Base-by-base conservation (phyloP, 768 basidiomycete genomes). In the Macrolepiota fuliginosa region DNA sequence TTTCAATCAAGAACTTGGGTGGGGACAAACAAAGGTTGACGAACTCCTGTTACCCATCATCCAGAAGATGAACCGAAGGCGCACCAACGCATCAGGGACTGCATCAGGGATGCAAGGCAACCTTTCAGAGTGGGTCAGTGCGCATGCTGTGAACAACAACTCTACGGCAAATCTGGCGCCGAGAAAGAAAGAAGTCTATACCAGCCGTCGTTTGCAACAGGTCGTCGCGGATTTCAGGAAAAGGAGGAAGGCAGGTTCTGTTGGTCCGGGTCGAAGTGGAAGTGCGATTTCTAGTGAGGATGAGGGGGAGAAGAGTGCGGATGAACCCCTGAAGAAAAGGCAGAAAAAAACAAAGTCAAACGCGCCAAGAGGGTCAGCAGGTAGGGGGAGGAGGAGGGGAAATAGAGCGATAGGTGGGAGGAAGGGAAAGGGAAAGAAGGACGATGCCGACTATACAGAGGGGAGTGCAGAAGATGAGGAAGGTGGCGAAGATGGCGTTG, bases 41-140 rank as follows among this genome's bases (percentile, higher is more conserved):
- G 94, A 96, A 54, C 81, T 94, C 29, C 76, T 98, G n/a, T 76
- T 94, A 49, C 96, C 96, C 15, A 93, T 97, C 67, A 91, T 98
- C 47, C 93, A 91, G 66, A 91, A 85, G 67, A 90, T 96, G 79
- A 89, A 85, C 64, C 89, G 89, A 68, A 89, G 94, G 36, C 19
- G 25, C 32, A 55, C 60, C 47, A 15, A 63, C 15, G 65, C n/a
- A 53, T 67, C 91, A 84, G 80, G 78, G 3, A 85, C 83, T 47
- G 82, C 87, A 1, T 62, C 85, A 52, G 94, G 91, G 72, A 86
- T 81, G 67, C 95, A 98, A 70, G 84, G 87, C 10, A 91, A 85
- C 54, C 75, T 98, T 37, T 84, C 83, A 56, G 80, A 83, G 0
- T 96, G 88, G 74, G 85, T 97, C 68, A 90, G 90, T 65, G 76